Conservation (phyloP, 768 basidiomycete genomes). For the Podaxis mareebaensis region DNA sequence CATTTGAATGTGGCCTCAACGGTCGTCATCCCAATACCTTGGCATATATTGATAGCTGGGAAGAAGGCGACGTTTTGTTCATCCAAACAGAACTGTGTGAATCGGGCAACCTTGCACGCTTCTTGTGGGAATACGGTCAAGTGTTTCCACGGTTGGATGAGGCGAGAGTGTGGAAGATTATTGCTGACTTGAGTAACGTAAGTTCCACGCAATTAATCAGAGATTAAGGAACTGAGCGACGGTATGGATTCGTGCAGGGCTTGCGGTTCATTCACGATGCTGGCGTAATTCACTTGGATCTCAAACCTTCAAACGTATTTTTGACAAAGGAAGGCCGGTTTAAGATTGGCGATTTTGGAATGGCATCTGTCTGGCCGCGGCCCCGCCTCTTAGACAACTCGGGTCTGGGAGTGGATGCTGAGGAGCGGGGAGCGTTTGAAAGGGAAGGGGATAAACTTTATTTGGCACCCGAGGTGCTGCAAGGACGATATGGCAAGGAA, state of each 20-base stretch:
- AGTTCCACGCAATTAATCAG: constrained; percentile 41
- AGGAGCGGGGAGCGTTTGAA: constrained; percentile 64
- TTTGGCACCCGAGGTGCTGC: constrained; percentile 93
- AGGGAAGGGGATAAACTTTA: constrained; percentile 97
- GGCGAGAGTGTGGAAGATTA: constrained; percentile 93
- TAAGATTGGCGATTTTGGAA: constrained; percentile 98
- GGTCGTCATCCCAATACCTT: constrained; percentile 79
- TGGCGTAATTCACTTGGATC: constrained; percentile 90
- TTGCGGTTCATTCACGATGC: constrained; percentile 86
- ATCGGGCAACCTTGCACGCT: constrained; percentile 87
- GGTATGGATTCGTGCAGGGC: constrained; percentile 49
- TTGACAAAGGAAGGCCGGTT: constrained; percentile 84
- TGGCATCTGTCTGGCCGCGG: constrained; percentile 94
- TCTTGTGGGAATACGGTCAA: constrained; percentile 90
- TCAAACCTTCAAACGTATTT: constrained; percentile 98
- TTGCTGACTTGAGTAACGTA: constrained; percentile 87
- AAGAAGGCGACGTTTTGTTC: constrained; percentile 82
- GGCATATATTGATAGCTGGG: constrained; percentile 93
- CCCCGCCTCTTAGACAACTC: constrained; percentile 24
- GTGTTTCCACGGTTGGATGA: constrained; percentile 86
- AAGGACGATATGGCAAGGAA: constrained; percentile 88
- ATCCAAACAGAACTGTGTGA: constrained; percentile 96
- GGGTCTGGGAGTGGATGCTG: constrained; percentile 19
- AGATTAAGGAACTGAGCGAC: constrained; percentile 14
- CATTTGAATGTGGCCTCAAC: constrained; percentile 38